Evolutionary conservation across 2,329 filamentous ascomycete species (phyloP), one percentile per base, ranked within the genome.

Genomic region (Neonectria magnoliae): DNA sequence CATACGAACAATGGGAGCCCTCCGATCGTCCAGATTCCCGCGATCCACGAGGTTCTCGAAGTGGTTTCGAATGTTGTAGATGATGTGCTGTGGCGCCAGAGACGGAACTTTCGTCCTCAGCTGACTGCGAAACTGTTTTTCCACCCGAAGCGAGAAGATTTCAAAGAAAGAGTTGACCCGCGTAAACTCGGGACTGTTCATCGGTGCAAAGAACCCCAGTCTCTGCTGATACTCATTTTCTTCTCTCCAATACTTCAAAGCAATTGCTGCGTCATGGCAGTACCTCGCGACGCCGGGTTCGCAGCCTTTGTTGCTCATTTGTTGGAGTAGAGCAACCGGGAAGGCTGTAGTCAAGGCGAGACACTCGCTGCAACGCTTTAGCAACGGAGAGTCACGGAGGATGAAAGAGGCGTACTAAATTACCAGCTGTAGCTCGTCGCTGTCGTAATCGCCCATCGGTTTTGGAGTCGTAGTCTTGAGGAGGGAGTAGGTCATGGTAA

Each of bases 21-120:
- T 67, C 10, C 57, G 18, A 3, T 65, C 59, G 50, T 71, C 67
- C 6, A 75, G 16, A 38, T 66, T 62, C 4, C 62, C 62, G 8
- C 20, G n/a, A 45, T 76, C 72, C 2, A 67, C 52, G 8, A 76
- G 47, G 25, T 75, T 73, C 47, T 75, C 71, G 16, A 76, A 66
- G 41, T 76, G 72, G 36, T 73, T 72, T 10, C 70, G 68, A 16
- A 76, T 62, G 33, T 68, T 73, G 58, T 67, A 71, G 5, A 75
- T 57, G 54, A 76, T 68, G 51, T 74, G 69, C 29, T 76, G 68
- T 3, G 72, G 52, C 10, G 57, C 56, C 62, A 69, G 47, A 6
- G 73, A 70, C 1, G 68, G 72, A 1, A 22, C 9, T 4, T 51
- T 27, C 2, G 57, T 58, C 36, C 27, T 62, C 44, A 59, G 18